Evolutionary conservation across 2,329 filamentous ascomycete species (phyloP), one percentile per base, ranked within the genome.

Genomic region (Amauroascus niger): DNA sequence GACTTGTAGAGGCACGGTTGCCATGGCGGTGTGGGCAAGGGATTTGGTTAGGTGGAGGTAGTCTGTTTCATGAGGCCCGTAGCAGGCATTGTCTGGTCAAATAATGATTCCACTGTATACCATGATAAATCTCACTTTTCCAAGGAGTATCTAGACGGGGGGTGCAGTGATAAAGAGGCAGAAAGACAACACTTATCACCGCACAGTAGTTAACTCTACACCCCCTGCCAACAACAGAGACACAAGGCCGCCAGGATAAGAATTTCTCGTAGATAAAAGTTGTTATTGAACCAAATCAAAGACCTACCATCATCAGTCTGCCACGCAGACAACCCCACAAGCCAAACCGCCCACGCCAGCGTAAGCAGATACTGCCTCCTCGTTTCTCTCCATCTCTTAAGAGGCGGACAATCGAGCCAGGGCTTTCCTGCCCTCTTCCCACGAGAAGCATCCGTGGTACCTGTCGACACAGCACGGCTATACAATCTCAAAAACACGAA

Each of bases 11-110:
- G 81, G 81, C 1, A 80, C 63, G 59, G 83, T 81, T 7, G 80
- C 82, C 5, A 79, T 72, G 20, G 71, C 79, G 48, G 83, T 72
- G 45, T 79, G 78, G 16, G 77, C 80, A 51, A 83, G 73, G 4
- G 80, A 75, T 66, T 82, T 83, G 22, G 81, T 83, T 22, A 83
- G 67, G 63, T 83, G 81, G 28, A 83, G 70, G 54, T 83, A 83
- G 64, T 83, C 80, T 81, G 59, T n/a, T 46, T 20, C 26, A 6
- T 11, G n/a, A 32, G 16, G 28, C 43, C 11, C 3, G 3, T 13
- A 20, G 6, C 13, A 18, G 11, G 44, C 22, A 24, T 16, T 20
- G 40, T n/a, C 13, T 30, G n/a, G 33, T 41, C 24, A 32, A 41
- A 16, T 45, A 26, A 39, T n/a, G 14, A n/a, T 37, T 11, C n/a